Percentiles rank a stretch among this genome's conserved stretches.
Conservation (phyloP, 2,329 filamentous ascomycete species). For the Corynespora cassiicola region DNA sequence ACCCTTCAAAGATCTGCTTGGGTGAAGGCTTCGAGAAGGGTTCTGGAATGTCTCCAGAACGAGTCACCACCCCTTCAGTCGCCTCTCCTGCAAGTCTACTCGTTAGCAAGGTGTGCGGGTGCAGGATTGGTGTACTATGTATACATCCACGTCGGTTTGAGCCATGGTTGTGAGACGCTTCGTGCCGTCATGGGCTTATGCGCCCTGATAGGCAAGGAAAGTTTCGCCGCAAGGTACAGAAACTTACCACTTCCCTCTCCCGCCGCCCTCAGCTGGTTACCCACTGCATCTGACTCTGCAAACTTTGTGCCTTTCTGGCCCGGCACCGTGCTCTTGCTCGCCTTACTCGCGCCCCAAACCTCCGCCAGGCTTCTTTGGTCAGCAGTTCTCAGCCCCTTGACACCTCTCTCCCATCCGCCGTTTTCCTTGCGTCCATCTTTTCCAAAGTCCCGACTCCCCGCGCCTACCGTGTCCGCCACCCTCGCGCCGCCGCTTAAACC, state of each 20-base stretch:
- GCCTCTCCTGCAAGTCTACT: slow-evolving; percentile 1
- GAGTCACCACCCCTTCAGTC: background rate
- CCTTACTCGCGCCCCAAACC: slow-evolving; percentile 30
- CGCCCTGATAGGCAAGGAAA: too few species aligned
- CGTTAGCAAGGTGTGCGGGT: too few species aligned
- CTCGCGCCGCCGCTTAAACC: slow-evolving; percentile 63
- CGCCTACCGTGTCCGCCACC: slow-evolving; percentile 70
- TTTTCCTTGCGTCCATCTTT: slow-evolving; percentile 59
- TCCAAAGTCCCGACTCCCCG: slow-evolving; percentile 64
- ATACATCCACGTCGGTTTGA: too few species aligned
- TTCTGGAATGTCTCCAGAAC: background rate
- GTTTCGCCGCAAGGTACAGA: too few species aligned
- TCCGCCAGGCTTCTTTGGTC: slow-evolving; percentile 47
- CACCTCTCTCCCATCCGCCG: slow-evolving; percentile 58
- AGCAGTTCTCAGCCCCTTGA: slow-evolving; percentile 55
- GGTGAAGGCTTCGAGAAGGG: slow-evolving; percentile 12
- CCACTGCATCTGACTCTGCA: too few species aligned
- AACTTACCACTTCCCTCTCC: too few species aligned
- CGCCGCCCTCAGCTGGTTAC: too few species aligned
- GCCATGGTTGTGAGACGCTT: background rate
- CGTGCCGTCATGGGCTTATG: too few species aligned
- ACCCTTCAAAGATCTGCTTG: slow-evolving; percentile 68
- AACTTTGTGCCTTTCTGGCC: slow-evolving; percentile 12
- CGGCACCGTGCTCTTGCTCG: slow-evolving; percentile 11
- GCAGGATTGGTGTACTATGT: too few species aligned